phyloP scores from a whole-genome alignment of 2,329 filamentous ascomycete species.

The Xylaria sp. region DNA sequence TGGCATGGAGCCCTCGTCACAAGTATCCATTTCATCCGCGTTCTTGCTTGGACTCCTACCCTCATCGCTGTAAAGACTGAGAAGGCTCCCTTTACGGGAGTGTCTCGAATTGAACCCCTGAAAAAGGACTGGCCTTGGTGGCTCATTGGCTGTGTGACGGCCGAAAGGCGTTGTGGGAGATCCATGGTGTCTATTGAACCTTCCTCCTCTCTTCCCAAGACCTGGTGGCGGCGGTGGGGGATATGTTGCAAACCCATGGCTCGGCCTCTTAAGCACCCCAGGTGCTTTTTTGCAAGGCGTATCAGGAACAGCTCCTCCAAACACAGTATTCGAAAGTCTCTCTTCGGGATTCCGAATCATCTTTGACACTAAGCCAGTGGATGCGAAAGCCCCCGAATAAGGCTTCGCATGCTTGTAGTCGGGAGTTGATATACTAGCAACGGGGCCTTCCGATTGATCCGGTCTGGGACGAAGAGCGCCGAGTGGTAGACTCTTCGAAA shows the following conservation, averaged over 20 bases:
- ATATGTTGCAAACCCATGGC: constrained; percentile 74
- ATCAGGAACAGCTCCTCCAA: constrained; percentile 76
- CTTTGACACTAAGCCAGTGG: constrained; percentile 94
- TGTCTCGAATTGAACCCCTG: constrained; percentile 63
- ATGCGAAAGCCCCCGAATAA: constrained; percentile 87
- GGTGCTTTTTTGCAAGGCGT: constrained; percentile 88
- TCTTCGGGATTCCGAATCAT: constrained; percentile 87
- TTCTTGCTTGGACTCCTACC: constrained; percentile 64
- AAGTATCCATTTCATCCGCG: constrained; percentile 46
- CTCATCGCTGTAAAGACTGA: constrained; percentile 85
- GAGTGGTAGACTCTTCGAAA: constrained; percentile 78
- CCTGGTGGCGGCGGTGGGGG: constrained; percentile 63
- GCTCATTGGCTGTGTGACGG: constrained; percentile 63
- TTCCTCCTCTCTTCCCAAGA: constrained; percentile 70
- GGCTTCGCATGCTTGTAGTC: constrained; percentile 82
- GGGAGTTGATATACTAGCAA: constrained; percentile 73
- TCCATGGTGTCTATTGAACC: constrained; percentile 76
- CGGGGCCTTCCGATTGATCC: constrained; percentile 36
- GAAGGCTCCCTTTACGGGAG: constrained; percentile 73
- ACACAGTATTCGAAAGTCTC: constrained; percentile 66
- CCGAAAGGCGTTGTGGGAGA: constrained; percentile 86
- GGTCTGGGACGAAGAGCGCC: constrained; percentile 47
- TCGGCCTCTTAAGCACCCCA: constrained; percentile 55
- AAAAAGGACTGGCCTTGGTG: constrained; percentile 74
- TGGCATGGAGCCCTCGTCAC: constrained; percentile 77